phyloP scores from a whole-genome alignment of 1,139 yeast species.

The Lodderomyces parapsilosis region DNA sequence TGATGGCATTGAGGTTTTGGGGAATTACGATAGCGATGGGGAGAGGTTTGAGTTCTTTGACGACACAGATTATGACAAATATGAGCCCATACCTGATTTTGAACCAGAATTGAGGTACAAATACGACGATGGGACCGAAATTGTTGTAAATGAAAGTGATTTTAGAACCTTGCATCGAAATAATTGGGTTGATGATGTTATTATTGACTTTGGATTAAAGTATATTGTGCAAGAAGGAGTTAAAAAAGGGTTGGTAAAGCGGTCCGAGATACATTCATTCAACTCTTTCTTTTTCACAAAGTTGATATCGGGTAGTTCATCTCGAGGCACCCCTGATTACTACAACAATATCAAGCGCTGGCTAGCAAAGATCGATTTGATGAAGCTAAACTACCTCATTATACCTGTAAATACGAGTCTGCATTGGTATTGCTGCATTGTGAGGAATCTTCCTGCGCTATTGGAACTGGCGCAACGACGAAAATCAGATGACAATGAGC shows the following conservation, averaged over 20 bases:
- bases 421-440: constrained; percentile 89
- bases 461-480: constrained; percentile 13
- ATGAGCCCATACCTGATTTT: constrained; percentile 25
- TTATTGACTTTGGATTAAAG: constrained; percentile 69
- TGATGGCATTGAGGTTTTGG: not conserved
- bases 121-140: constrained; percentile 46
- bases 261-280: constrained; percentile 54
- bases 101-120: constrained; percentile 52
- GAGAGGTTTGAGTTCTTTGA: not conserved
- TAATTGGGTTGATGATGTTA: constrained; percentile 75
- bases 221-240: constrained; percentile 50
- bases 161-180: constrained; percentile 66
- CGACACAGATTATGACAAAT: not conserved
- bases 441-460: constrained; percentile 46
- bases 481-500: constrained; percentile 3
- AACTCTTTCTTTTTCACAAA: constrained; percentile 84
- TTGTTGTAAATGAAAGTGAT: constrained; percentile 58
- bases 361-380: constrained; percentile 71
- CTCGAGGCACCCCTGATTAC: constrained; percentile 28
- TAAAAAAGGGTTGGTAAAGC: constrained; percentile 17
- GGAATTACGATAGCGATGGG: not conserved
- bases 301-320: constrained; percentile 36
- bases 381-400: constrained; percentile 59
- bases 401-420: constrained; percentile 79
- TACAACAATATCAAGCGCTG: constrained; percentile 74